Evolutionary conservation across 1,284 basidiomycete species (phyloP).

Genomic region (Leccinum pallidistipes): DNA sequence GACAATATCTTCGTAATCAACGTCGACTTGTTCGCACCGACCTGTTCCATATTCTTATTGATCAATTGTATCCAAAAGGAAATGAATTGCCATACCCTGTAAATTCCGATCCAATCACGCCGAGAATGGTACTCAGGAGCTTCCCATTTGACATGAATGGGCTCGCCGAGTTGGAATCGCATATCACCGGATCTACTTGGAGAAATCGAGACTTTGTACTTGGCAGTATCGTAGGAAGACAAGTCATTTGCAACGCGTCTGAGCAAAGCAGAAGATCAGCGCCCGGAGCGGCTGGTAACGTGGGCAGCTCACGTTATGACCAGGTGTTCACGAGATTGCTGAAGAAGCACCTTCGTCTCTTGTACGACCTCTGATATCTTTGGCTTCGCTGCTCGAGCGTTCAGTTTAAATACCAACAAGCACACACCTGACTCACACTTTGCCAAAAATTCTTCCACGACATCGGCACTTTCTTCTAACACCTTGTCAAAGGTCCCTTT

Average conservation of each 20-base stretch:
- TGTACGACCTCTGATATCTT: constrained; percentile 81
- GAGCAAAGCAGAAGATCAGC: too few species aligned
- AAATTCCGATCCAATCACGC: constrained; percentile 98
- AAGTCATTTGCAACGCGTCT: too few species aligned
- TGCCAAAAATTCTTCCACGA: constrained; percentile 89
- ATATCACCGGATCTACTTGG: constrained; percentile 43
- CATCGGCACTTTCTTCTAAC: constrained; percentile 88
- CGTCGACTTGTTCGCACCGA: constrained; percentile 83
- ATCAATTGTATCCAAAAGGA: background rate
- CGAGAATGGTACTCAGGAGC: constrained; percentile 87
- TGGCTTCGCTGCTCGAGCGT: constrained; percentile 43
- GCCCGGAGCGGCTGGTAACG: background rate
- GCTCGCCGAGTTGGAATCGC: constrained; percentile 89
- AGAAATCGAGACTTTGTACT: constrained; percentile 71
- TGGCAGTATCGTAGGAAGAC: constrained; percentile 38
- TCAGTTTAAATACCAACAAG: background rate
- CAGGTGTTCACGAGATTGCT: constrained; percentile 86
- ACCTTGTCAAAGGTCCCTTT: constrained; percentile 94
- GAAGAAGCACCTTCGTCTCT: constrained; percentile 90
- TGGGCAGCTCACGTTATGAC: constrained; percentile 76
- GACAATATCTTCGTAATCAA: constrained; percentile 87
- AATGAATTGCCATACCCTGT: constrained; percentile 50
- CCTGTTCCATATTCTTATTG: constrained; percentile 42
- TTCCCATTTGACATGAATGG: constrained; percentile 85
- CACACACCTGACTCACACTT: constrained; percentile 60